These are phyloP conservation scores for Plectosphaerella sp. DNA, from an alignment of 2,329 filamentous ascomycete species.

Conservation along the genomic window DNA sequence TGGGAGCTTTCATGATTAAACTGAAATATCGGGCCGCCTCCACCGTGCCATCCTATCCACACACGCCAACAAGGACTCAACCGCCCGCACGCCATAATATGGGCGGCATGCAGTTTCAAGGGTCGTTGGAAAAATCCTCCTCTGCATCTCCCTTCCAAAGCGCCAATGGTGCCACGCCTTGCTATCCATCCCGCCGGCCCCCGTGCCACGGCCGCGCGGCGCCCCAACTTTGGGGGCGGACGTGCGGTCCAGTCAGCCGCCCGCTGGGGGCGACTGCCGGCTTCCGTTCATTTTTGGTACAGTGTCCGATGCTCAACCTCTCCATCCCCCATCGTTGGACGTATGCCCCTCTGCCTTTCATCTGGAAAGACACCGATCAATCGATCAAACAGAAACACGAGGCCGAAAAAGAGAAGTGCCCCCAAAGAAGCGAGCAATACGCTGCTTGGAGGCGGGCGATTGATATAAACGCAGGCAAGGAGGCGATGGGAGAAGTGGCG, in stretches of 20 bases:
- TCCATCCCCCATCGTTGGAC: slow-evolving; percentile 4
- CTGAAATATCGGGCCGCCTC: slow-evolving; percentile 12
- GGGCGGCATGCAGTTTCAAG: slow-evolving; percentile 1
- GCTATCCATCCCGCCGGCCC: slow-evolving; percentile 11
- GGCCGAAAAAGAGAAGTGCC: not conserved
- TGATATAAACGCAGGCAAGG: slow-evolving; percentile 1
- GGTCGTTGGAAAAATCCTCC: slow-evolving; percentile 11
- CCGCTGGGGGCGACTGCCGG: not conserved
- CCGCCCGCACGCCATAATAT: slow-evolving; percentile 11
- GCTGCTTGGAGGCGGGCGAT: not conserved
- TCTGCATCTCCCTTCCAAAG: not conserved
- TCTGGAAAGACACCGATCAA: not conserved
- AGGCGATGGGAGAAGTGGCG: slow-evolving; percentile 14
- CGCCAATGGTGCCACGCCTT: not conserved
- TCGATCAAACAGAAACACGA: not conserved
- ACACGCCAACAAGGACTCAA: slow-evolving; percentile 1
- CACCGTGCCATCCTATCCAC: not conserved
- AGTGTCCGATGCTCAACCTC: slow-evolving; percentile 5
- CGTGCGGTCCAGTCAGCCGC: no score
- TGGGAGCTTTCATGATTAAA: slow-evolving; percentile 14
- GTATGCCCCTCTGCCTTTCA: not conserved
- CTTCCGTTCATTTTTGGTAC: slow-evolving; percentile 9
- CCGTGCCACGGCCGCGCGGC: slow-evolving; percentile 1
- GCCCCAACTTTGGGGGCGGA: not conserved
- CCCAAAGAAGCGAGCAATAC: not conserved